These are phyloP conservation scores for Alternaria brassicicola DNA, from an alignment of 2,329 filamentous ascomycete species.

Conservation along the genomic window DNA sequence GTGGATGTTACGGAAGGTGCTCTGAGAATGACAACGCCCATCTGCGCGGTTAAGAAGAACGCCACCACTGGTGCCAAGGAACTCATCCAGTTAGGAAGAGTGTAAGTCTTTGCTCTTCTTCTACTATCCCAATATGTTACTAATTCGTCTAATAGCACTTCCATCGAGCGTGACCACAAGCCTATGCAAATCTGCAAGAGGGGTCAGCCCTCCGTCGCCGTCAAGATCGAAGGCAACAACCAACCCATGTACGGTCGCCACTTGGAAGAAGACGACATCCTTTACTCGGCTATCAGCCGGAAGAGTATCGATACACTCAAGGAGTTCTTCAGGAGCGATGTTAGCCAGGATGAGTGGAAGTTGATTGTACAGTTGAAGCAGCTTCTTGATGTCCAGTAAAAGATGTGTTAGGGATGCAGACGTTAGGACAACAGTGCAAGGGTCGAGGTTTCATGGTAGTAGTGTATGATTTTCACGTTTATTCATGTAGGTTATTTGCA, in stretches of 20 bases:
- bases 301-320: constrained; percentile 93
- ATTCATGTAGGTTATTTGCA: not conserved
- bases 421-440: not conserved
- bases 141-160: constrained; percentile 65
- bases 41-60: constrained; percentile 85
- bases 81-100: constrained; percentile 83
- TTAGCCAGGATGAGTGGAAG: constrained; percentile 90
- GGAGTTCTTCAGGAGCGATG: constrained; percentile 89
- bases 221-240: constrained; percentile 94
- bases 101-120: constrained; percentile 66
- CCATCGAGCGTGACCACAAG: constrained; percentile 98
- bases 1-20: constrained; percentile 94
- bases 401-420: not conserved
- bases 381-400: constrained; percentile 74
- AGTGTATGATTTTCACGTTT: not conserved
- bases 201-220: constrained; percentile 92
- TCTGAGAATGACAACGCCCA: constrained; percentile 84
- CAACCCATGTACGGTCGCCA: constrained; percentile 96
- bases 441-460: not conserved
- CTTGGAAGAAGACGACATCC: constrained; percentile 84
- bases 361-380: constrained; percentile 96
- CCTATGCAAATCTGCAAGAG: constrained; percentile 90
- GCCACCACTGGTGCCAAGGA: constrained; percentile 81
- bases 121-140: not conserved
- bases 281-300: constrained; percentile 88